These are phyloP conservation scores for Leccinum insolens DNA, from an alignment of 1,284 basidiomycete genomes.

Conservation along the genomic window DNA sequence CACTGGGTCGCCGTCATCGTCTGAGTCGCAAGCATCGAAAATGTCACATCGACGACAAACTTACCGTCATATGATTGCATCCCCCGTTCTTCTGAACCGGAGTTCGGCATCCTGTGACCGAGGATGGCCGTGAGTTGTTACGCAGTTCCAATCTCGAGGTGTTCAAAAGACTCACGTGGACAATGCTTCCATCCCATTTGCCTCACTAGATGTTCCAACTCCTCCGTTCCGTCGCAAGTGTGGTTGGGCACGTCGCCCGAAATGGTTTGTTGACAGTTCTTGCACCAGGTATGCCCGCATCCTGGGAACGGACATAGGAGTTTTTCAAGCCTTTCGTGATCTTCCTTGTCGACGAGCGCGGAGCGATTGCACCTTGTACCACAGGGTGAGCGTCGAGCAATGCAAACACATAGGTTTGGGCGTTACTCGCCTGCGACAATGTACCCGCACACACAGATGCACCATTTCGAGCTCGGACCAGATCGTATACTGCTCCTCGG, in stretches of 20 bases:
- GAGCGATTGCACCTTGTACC: slow-evolving; percentile 46
- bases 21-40: neutral
- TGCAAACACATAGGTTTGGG: neutral
- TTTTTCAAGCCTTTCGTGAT: slow-evolving; percentile 41
- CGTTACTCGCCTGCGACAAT: slow-evolving; percentile 31
- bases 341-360: slow-evolving; percentile 50
- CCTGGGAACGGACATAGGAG: slow-evolving; percentile 43
- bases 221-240: slow-evolving; percentile 58
- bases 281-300: slow-evolving; percentile 58
- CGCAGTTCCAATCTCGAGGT: neutral
- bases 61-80: slow-evolving; percentile 70
- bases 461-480: slow-evolving; percentile 58
- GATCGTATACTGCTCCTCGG: slow-evolving; percentile 45
- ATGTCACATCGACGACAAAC: slow-evolving; percentile 20
- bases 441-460: slow-evolving; percentile 51
- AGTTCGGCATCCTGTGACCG: slow-evolving; percentile 52
- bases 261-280: slow-evolving; percentile 51
- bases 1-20: slow-evolving; percentile 45
- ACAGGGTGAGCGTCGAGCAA: slow-evolving; percentile 6
- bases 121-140: neutral
- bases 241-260: slow-evolving; percentile 42
- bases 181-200: slow-evolving; percentile 60
- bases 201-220: slow-evolving; percentile 52
- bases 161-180: slow-evolving; percentile 32
- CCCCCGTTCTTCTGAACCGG: slow-evolving; percentile 60